These are phyloP conservation scores for Naganishia vaughanmartiniae DNA, from an alignment of 768 basidiomycete genomes.

Conservation along the genomic window DNA sequence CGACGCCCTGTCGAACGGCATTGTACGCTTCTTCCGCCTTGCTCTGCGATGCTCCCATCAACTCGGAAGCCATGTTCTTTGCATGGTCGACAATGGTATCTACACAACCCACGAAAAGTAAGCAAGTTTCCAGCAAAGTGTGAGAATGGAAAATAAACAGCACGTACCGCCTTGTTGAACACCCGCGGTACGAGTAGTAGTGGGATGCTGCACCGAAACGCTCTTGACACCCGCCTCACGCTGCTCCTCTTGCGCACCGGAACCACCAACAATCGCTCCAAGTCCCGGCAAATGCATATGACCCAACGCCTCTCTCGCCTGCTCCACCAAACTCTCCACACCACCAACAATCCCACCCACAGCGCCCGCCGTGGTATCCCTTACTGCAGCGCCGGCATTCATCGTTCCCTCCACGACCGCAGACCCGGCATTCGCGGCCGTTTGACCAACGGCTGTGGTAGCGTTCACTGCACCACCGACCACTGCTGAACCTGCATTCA, in stretches of 20 bases:
- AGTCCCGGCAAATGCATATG: slow-evolving; percentile 6
- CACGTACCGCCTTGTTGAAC: not conserved
- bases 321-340: slow-evolving; percentile 13
- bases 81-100: slow-evolving; percentile 15
- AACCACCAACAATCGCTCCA: not conserved
- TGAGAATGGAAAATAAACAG: not conserved
- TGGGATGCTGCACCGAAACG: too few relatives aligned
- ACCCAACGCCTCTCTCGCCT: not conserved
- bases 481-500: too few relatives aligned
- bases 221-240: not conserved
- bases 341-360: not conserved
- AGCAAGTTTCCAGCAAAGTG: too few relatives aligned
- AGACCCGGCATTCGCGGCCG: not conserved
- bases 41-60: not conserved
- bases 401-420: not conserved
- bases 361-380: slow-evolving; percentile 7
- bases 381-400: not conserved
- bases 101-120: not conserved
- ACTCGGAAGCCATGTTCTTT: slow-evolving; percentile 18
- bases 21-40: slow-evolving; percentile 13
- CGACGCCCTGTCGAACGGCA: not conserved
- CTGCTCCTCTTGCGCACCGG: not conserved
- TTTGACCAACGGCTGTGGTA: too few relatives aligned
- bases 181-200: not conserved
- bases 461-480: too few relatives aligned